phyloP scores from a whole-genome alignment of 805 yeast genomes.

The Saturnispora quitensis region DNA sequence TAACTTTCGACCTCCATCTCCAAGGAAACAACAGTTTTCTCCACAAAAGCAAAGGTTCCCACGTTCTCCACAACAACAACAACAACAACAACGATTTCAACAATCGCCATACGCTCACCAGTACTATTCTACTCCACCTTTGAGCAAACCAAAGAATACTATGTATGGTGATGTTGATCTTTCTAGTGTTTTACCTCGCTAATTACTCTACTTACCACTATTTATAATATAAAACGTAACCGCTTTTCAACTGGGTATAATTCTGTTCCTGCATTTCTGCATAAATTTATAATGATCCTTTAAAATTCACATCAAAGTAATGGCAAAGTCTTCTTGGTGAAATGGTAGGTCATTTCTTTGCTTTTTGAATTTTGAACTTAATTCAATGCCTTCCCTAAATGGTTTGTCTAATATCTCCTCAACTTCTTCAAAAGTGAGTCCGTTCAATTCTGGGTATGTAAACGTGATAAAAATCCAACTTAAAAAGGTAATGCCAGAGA shows the following conservation, averaged over 20 bases:
- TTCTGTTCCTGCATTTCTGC: background rate
- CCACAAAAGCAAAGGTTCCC: background rate
- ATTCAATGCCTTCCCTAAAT: background rate
- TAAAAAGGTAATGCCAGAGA: slow-evolving; percentile 70
- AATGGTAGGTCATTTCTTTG: background rate
- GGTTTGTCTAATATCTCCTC: slow-evolving; percentile 47
- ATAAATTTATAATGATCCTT: background rate
- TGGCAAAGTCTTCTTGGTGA: background rate
- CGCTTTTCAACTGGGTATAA: background rate
- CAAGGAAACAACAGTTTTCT: background rate
- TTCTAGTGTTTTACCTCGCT: slow-evolving; percentile 9
- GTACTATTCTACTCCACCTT: background rate
- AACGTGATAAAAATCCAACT: slow-evolving; percentile 69
- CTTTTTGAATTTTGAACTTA: background rate
- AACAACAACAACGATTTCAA: background rate
- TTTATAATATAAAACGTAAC: background rate
- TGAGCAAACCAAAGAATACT: slow-evolving; percentile 1
- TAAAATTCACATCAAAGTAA: background rate
- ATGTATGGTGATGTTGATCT: slow-evolving; percentile 8
- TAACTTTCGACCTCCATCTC: background rate
- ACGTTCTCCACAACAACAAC: background rate
- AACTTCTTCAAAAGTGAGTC: slow-evolving; percentile 85
- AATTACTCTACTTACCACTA: background rate
- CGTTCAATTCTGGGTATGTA: slow-evolving; percentile 87
- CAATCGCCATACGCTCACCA: background rate